These are phyloP conservation scores for Phytophthora pluvialis DNA, from an alignment of 352 stramenopile species.

Conservation along the genomic window DNA sequence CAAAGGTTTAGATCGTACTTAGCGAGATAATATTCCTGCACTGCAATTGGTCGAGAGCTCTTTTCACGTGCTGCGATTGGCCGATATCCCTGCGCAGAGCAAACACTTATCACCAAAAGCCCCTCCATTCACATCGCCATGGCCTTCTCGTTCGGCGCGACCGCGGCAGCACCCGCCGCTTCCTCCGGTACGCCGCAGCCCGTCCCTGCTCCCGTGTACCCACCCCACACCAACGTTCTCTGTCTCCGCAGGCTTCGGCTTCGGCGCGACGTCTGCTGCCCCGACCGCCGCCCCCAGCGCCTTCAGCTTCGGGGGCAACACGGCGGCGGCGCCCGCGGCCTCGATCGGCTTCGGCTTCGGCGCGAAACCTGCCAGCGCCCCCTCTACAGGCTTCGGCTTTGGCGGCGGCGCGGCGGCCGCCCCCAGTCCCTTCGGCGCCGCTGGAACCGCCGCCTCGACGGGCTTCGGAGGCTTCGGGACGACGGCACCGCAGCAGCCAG, in stretches of 20 bases:
- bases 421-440: slow-evolving; percentile 35
- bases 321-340: slow-evolving; percentile 9
- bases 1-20: no score
- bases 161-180: slow-evolving; percentile 28
- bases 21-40: no score
- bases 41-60: no score
- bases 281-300: slow-evolving; percentile 14
- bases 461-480: slow-evolving; percentile 27
- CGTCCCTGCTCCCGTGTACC: not conserved
- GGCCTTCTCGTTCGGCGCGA: slow-evolving; percentile 53
- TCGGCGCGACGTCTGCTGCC: slow-evolving; percentile 6
- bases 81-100: no score
- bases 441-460: slow-evolving; percentile 3
- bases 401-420: slow-evolving; percentile 14
- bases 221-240: not conserved
- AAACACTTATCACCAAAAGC: no score
- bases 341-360: slow-evolving; percentile 38
- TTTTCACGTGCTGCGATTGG: no score
- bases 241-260: slow-evolving; percentile 23
- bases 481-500: slow-evolving; percentile 10
- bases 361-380: slow-evolving; percentile 18
- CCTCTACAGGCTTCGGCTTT: slow-evolving; percentile 39
- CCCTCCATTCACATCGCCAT: not conserved
- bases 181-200: slow-evolving; percentile 25
- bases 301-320: slow-evolving; percentile 19